Evolutionary conservation across 1,139 yeast genomes (phyloP).

Genomic region (Nakaseomyces bracarensis): DNA sequence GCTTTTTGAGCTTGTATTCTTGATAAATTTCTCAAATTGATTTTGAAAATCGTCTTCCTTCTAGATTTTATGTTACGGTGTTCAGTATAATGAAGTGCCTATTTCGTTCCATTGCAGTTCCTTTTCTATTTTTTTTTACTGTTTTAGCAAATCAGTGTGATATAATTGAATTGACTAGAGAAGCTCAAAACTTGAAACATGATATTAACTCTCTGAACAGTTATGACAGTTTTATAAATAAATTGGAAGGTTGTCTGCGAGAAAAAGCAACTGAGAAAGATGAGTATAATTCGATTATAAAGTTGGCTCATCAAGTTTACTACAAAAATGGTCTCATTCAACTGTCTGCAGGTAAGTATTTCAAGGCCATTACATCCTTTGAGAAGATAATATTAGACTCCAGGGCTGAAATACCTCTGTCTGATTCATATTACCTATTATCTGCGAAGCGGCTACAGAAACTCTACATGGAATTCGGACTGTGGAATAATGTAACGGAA

Average conservation of each 20-base stretch:
- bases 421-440: slow-evolving; percentile 18
- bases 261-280: slow-evolving; percentile 4
- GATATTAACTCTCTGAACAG: slow-evolving; percentile 1
- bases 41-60: no score
- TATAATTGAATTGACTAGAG: not conserved
- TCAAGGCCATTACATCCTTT: slow-evolving; percentile 22
- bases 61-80: no score
- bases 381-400: slow-evolving; percentile 12
- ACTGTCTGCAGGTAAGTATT: slow-evolving; percentile 23
- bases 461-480: slow-evolving; percentile 26
- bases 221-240: slow-evolving; percentile 11
- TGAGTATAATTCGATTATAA: slow-evolving; percentile 5
- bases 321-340: slow-evolving; percentile 27
- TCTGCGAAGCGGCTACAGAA: slow-evolving; percentile 20
- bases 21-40: no score
- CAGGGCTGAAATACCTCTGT: not conserved
- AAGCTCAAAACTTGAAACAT: slow-evolving; percentile 1
- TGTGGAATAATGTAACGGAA: slow-evolving; percentile 19
- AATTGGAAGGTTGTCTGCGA: slow-evolving; percentile 12
- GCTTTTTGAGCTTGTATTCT: no score
- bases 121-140: not conserved
- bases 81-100: no score
- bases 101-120: not conserved
- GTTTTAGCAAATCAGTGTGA: not conserved
- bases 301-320: slow-evolving; percentile 16